phyloP scores from a whole-genome alignment of 352 stramenopile species.

The Globisporangium radiosum region DNA sequence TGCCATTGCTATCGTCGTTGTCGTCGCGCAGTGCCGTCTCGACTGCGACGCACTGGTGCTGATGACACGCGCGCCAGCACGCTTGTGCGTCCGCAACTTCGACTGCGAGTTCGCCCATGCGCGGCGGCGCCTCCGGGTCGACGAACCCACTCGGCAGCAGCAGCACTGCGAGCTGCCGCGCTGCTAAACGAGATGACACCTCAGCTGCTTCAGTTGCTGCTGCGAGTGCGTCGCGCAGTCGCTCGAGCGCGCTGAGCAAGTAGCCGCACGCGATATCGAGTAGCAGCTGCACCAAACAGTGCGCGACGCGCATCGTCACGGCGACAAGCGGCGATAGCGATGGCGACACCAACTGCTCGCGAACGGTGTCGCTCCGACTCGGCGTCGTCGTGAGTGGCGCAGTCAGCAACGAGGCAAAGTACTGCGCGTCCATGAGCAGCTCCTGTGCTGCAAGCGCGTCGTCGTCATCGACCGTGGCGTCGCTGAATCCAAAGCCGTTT shows the following conservation, averaged over 20 bases:
- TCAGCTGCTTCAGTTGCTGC: neutral
- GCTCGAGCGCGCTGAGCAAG: slow-evolving; percentile 50
- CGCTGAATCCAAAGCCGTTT: slow-evolving; percentile 37
- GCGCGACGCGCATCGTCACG: slow-evolving; percentile 13
- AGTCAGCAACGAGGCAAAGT: slow-evolving; percentile 7
- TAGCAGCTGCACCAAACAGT: slow-evolving; percentile 38
- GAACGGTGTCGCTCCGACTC: neutral
- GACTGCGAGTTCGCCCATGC: slow-evolving; percentile 40
- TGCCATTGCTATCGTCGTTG: too few relatives aligned
- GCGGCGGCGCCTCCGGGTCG: slow-evolving; percentile 17
- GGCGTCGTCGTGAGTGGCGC: neutral
- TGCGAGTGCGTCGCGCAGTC: slow-evolving; percentile 20
- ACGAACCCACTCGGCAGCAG: slow-evolving; percentile 35
- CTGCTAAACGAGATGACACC: neutral
- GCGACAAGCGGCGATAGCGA: neutral
- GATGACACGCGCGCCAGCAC: slow-evolving; percentile 35
- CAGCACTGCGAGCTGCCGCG: slow-evolving; percentile 16
- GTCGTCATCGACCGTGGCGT: slow-evolving; percentile 1
- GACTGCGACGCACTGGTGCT: slow-evolving; percentile 32
- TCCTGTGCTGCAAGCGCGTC: slow-evolving; percentile 39
- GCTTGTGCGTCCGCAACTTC: slow-evolving; percentile 33
- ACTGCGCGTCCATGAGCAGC: slow-evolving; percentile 19
- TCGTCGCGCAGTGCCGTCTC: neutral
- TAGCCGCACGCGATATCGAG: slow-evolving; percentile 43
- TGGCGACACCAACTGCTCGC: too few relatives aligned